Evolutionary conservation across 2,329 filamentous ascomycete genomes (phyloP).

Genomic region (Leptodontidium sp.): DNA sequence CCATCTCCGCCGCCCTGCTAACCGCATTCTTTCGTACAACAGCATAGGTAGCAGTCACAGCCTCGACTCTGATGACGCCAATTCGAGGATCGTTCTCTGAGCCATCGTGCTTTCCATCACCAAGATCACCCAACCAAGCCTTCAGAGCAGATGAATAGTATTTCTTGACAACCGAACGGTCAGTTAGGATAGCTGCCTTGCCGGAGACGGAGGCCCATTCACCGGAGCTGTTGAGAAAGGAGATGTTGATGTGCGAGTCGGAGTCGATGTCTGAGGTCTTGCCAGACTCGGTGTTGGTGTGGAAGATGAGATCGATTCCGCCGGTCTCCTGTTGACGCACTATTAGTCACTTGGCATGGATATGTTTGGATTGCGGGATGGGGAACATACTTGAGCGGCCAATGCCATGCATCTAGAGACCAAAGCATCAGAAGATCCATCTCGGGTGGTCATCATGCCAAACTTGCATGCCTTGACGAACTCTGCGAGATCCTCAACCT

Average conservation of each 20-base stretch:
- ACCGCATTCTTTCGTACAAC: slow-evolving; percentile 69
- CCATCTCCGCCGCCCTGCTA: slow-evolving; percentile 72
- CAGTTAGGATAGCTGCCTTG: slow-evolving; percentile 71
- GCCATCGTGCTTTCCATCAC: slow-evolving; percentile 84
- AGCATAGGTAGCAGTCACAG: slow-evolving; percentile 76
- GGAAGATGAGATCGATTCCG: slow-evolving; percentile 85
- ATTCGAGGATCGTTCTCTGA: slow-evolving; percentile 79
- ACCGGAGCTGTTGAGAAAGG: slow-evolving; percentile 78
- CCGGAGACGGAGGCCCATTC: slow-evolving; percentile 92
- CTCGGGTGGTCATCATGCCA: slow-evolving; percentile 87
- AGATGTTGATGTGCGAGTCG: slow-evolving; percentile 80
- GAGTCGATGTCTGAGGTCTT: slow-evolving; percentile 83
- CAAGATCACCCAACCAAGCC: slow-evolving; percentile 87
- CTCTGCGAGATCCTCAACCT: slow-evolving; percentile 75
- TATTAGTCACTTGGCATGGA: not conserved
- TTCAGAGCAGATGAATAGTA: slow-evolving; percentile 79
- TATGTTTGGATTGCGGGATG: slow-evolving; percentile 19
- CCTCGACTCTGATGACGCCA: slow-evolving; percentile 79
- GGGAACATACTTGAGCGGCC: slow-evolving; percentile 72
- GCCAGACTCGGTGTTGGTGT: slow-evolving; percentile 89
- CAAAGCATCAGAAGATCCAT: slow-evolving; percentile 69
- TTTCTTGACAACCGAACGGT: slow-evolving; percentile 73
- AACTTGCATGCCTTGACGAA: slow-evolving; percentile 82
- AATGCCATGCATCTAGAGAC: slow-evolving; percentile 88
- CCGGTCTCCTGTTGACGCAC: slow-evolving; percentile 68